phyloP scores from a whole-genome alignment of 1,284 basidiomycete species.

The Rhodotorula sp. region DNA sequence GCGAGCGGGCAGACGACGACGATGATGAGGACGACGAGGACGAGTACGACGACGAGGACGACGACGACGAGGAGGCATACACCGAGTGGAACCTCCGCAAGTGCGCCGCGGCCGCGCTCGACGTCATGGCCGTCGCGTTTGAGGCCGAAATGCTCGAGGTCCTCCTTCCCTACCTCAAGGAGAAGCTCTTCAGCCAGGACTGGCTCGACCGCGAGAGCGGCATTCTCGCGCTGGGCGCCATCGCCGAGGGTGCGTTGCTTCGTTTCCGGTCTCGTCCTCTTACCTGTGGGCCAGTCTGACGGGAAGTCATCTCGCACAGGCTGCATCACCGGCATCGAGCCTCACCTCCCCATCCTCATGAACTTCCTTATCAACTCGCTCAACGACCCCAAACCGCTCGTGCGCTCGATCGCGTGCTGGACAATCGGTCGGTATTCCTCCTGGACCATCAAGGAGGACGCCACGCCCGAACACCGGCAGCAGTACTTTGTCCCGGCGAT shows the following conservation, averaged over 20 bases:
- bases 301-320: constrained; percentile 58
- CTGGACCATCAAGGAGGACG: constrained; percentile 82
- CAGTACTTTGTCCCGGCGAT: constrained; percentile 93
- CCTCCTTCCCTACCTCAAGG: constrained; percentile 84
- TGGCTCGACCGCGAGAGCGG: constrained; percentile 96
- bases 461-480: constrained; percentile 80
- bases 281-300: neutral
- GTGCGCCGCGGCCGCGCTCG: constrained; percentile 95
- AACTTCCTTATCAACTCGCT: constrained; percentile 90
- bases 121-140: constrained; percentile 94
- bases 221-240: constrained; percentile 92
- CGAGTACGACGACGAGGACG: constrained; percentile 82
- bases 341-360: constrained; percentile 86
- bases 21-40: constrained; percentile 85
- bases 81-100: constrained; percentile 99
- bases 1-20: constrained; percentile 57
- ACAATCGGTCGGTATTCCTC: constrained; percentile 97
- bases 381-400: constrained; percentile 91
- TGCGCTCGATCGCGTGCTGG: constrained; percentile 99
- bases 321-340: constrained; percentile 93
- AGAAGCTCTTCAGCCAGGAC: constrained; percentile 88
- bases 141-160: constrained; percentile 83
- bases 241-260: constrained; percentile 80
- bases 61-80: constrained; percentile 94
- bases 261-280: neutral